Evolutionary conservation across 352 stramenopile genomes (phyloP).

Genomic region (Phytophthora pinifolia): DNA sequence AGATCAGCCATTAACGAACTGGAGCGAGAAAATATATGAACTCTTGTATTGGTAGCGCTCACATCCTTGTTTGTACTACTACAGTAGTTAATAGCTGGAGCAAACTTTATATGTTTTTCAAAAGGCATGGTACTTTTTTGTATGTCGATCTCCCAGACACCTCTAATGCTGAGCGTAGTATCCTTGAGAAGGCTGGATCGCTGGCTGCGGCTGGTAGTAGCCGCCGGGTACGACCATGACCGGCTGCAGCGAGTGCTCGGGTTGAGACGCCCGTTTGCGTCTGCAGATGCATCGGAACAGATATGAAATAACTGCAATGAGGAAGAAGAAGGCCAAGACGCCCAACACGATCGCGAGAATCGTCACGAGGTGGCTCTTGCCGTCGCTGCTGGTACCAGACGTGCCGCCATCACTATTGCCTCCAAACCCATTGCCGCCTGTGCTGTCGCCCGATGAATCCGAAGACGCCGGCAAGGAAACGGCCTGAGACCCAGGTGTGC

Average conservation of each 20-base stretch:
- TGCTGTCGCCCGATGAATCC: slow-evolving; percentile 30
- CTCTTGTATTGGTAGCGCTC: slow-evolving; percentile 16
- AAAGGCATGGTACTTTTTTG: slow-evolving; percentile 19
- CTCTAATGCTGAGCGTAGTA: slow-evolving; percentile 31
- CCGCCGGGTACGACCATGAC: slow-evolving; percentile 33
- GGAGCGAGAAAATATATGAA: slow-evolving; percentile 21
- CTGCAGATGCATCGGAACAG: slow-evolving; percentile 30
- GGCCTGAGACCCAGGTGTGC: slow-evolving; percentile 32
- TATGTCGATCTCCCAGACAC: background rate
- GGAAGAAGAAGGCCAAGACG: slow-evolving; percentile 40
- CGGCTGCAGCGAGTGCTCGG: slow-evolving; percentile 31
- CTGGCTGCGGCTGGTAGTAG: slow-evolving; percentile 33
- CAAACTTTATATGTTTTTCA: slow-evolving; percentile 23
- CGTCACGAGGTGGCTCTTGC: slow-evolving; percentile 30
- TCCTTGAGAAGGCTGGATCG: slow-evolving; percentile 30
- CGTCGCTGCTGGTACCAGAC: slow-evolving; percentile 23
- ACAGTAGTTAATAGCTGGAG: slow-evolving; percentile 3
- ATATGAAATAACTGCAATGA: slow-evolving; percentile 33
- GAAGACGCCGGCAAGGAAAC: slow-evolving; percentile 33
- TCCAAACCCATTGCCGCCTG: slow-evolving; percentile 28
- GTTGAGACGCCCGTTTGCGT: slow-evolving; percentile 25
- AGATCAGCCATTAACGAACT: slow-evolving; percentile 32
- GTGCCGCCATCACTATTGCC: slow-evolving; percentile 12
- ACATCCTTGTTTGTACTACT: too few relatives aligned
- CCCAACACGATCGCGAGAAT: slow-evolving; percentile 41